Evolutionary conservation across 2,329 filamentous ascomycete species (phyloP), one percentile per base, ranked within the genome.

Genomic region (Botryotinia calthae): DNA sequence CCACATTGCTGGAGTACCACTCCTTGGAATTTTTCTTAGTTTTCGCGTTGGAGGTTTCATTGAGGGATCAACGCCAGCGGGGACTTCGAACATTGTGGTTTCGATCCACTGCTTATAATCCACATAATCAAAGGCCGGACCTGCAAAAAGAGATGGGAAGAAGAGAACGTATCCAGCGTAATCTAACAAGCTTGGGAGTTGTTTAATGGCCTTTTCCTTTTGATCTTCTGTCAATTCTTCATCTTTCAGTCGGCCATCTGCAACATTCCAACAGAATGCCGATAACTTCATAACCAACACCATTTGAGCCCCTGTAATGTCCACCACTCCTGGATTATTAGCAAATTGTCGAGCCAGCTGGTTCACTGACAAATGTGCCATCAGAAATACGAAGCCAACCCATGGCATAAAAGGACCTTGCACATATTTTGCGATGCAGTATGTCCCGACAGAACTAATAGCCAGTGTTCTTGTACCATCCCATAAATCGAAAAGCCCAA

Each of bases 271-370:
- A 84, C 94, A 97, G 81, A 99, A 99, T 8, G 95, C 93, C 34
- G 91, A 94, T 51, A 99, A 89, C 83, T 99, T 99, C 94, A 99
- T 99, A 75, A 98, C 91, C 78, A 98, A 84, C 48, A 99, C 96
- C 96, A 99, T 99, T 82, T 99, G 96, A 1, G 95, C 94, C 58
- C 92, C 95, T 0, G 95, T 98, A 77, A 99, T 95, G 81, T 99
- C 96, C 73, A 97, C 86, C 2, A 84, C 83, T 56, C 88, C 86
- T 0, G 93, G 88, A 74, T 89, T 86, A 77, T 92, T 86, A 56
- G 87, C 84, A 56, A 90, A 88, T 82, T 97, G 94, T 56, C 97
- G 92, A 73, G 89, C 85, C 75, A 99, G 91, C 82, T 99, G 96
- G 81, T 90, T 97, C 79, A 95, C 82, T 63, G 95, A 95, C 91